phyloP scores from a whole-genome alignment of 495 filamentous ascomycete species.

The Lophiostoma macrostomum region DNA sequence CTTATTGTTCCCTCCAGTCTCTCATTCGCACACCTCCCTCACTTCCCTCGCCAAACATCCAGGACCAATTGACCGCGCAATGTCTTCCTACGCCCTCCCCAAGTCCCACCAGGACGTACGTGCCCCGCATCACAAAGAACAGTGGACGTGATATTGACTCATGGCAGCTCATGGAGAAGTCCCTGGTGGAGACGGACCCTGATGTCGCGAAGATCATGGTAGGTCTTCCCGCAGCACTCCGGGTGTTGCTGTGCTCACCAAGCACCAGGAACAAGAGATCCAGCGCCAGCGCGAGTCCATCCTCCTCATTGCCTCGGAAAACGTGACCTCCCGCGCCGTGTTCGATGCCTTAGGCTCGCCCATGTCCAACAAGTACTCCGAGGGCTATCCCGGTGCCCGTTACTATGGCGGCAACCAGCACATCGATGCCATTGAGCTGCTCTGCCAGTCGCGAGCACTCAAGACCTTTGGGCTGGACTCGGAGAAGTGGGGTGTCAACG shows the following conservation, averaged over 20 bases:
- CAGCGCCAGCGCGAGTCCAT: conserved; percentile 97
- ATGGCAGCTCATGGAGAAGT: conserved; percentile 82
- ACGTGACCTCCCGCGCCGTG: conserved; percentile 83
- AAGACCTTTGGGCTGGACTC: conserved; percentile 84
- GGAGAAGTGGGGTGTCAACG: conserved; percentile 97
- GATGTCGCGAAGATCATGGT: conserved; percentile 96
- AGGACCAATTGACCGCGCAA: conserved; percentile 15
- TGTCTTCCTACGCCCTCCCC: conserved; percentile 74
- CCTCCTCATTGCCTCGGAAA: conserved; percentile 94
- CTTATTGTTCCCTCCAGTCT: too few relatives aligned
- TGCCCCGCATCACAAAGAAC: conserved; percentile 29
- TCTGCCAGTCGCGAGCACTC: conserved; percentile 93
- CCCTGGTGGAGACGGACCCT: conserved; percentile 78
- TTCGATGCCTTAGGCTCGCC: conserved; percentile 86
- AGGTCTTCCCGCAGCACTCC: conserved; percentile 30
- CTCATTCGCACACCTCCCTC: neutral
- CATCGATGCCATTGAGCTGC: conserved; percentile 93
- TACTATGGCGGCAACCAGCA: conserved; percentile 99
- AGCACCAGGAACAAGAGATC: conserved; percentile 81
- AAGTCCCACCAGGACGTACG: conserved; percentile 84
- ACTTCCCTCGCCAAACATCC: neutral
- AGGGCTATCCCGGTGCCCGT: conserved; percentile 95
- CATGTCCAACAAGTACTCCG: conserved; percentile 99
- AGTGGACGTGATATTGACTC: conserved; percentile 48
- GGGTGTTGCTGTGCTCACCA: neutral